Evolutionary conservation across 108 stramenopile genomes (phyloP).

Genomic region (Cyclotella cryptica): DNA sequence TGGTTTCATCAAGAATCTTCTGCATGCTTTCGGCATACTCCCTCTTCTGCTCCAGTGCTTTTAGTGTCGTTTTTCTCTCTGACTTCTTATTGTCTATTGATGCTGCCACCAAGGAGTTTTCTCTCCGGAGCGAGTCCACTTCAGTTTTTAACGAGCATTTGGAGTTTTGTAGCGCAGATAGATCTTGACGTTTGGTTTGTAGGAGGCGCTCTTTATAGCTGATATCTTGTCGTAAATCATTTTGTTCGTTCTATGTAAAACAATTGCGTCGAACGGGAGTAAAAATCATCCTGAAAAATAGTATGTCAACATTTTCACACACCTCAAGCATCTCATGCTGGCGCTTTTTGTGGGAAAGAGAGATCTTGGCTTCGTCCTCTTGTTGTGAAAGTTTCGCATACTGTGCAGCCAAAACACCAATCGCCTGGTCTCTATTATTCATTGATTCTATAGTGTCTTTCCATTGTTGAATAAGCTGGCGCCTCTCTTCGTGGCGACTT

Average conservation of each 20-base stretch:
- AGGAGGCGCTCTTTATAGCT: conserved; percentile 62
- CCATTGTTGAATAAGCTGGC: conserved; percentile 80
- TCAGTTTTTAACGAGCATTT: conserved; percentile 69
- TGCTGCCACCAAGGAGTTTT: conserved; percentile 60
- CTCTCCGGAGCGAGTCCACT: conserved; percentile 70
- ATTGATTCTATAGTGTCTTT: conserved; percentile 79
- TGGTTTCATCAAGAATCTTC: conserved; percentile 32
- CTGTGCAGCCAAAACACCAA: conserved; percentile 54
- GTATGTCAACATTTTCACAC: neutral
- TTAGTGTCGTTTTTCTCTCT: conserved; percentile 37
- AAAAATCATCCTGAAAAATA: neutral
- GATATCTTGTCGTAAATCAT: conserved; percentile 57
- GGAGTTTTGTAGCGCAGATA: conserved; percentile 38
- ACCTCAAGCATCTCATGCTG: conserved; percentile 47
- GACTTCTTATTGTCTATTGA: conserved; percentile 50
- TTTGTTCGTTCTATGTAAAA: conserved; percentile 55
- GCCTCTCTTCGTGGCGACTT: conserved; percentile 77
- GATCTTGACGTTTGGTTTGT: conserved; percentile 65
- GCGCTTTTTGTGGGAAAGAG: conserved; percentile 41
- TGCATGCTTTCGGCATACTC: conserved; percentile 16
- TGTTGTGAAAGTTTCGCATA: conserved; percentile 38
- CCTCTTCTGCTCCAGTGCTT: conserved; percentile 51
- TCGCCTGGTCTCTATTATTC: conserved; percentile 76
- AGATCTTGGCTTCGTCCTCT: conserved; percentile 28
- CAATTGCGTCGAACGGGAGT: neutral